Conservation (phyloP, 164 flowering plant genomes). For the Umbellularia californica region DNA sequence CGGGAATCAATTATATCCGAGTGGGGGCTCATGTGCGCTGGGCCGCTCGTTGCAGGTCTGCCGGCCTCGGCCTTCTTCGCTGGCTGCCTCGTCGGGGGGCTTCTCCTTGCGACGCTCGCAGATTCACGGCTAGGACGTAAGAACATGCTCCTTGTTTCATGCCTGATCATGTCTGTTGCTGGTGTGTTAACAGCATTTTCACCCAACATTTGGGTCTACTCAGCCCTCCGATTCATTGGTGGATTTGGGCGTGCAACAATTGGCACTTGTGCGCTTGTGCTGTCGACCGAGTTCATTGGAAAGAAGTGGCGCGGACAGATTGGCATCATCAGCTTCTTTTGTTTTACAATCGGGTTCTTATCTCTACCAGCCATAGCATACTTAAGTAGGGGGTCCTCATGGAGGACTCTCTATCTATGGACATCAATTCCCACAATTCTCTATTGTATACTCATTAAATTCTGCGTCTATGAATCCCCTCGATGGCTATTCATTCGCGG, state of each 20-base stretch:
- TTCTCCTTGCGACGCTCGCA: constrained; percentile 51
- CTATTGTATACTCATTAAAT: constrained; percentile 32
- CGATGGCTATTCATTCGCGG: constrained; percentile 41
- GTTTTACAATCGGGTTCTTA: constrained; percentile 57
- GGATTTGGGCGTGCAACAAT: constrained; percentile 62
- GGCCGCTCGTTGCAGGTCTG: constrained; percentile 43
- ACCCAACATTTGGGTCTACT: constrained; percentile 59
- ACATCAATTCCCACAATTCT: constrained; percentile 39
- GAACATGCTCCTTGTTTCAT: constrained; percentile 48
- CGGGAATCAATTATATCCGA: constrained; percentile 45
- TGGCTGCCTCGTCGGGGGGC: constrained; percentile 63
- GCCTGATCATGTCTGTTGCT: constrained; percentile 40
- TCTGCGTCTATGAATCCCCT: constrained; percentile 60
- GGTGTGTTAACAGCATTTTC: constrained; percentile 32
- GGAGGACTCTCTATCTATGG: constrained; percentile 53
- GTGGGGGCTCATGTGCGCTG: constrained; percentile 43
- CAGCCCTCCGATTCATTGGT: constrained; percentile 36
- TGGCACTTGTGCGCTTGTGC: constrained; percentile 41
- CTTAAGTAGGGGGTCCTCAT: constrained; percentile 24
- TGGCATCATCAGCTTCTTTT: constrained; percentile 47
- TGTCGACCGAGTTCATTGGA: constrained; percentile 35
- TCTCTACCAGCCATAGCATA: constrained; percentile 63
- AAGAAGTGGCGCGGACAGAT: constrained; percentile 55
- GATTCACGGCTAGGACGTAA: constrained; percentile 69
- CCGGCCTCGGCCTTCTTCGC: constrained; percentile 61